Conservation (phyloP, 305 asterid species). For the Plantago coronopus region DNA sequence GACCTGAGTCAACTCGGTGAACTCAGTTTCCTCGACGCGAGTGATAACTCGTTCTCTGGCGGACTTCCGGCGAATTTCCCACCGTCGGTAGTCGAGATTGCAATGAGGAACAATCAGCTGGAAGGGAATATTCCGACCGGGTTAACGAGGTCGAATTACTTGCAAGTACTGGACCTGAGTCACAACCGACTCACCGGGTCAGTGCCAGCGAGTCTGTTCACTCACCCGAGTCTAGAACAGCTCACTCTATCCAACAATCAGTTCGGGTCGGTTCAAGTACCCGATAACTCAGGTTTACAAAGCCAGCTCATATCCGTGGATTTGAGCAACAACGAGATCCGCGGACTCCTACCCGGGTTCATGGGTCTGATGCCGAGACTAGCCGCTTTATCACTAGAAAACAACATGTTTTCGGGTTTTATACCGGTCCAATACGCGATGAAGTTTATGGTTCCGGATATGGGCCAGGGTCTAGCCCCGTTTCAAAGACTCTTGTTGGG, state of each 20-base stretch:
- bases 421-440: slow-evolving; percentile 51
- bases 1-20: slow-evolving; percentile 42
- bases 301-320: slow-evolving; percentile 69
- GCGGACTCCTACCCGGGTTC: slow-evolving; percentile 72
- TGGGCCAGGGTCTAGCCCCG: slow-evolving; percentile 42
- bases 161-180: slow-evolving; percentile 76
- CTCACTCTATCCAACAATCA: slow-evolving; percentile 55
- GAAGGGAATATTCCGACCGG: slow-evolving; percentile 45
- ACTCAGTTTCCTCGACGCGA: slow-evolving; percentile 57
- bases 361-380: slow-evolving; percentile 65
- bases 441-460: slow-evolving; percentile 41
- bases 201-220: slow-evolving; percentile 58
- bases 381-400: slow-evolving; percentile 59
- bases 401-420: slow-evolving; percentile 57
- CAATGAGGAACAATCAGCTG: slow-evolving; percentile 52
- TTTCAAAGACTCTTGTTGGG: slow-evolving; percentile 71
- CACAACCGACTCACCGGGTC: slow-evolving; percentile 62
- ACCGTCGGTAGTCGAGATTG: slow-evolving; percentile 40
- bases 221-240: slow-evolving; percentile 69
- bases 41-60: slow-evolving; percentile 71
- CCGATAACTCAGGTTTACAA: slow-evolving; percentile 33
- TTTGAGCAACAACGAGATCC: slow-evolving; percentile 54
- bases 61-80: slow-evolving; percentile 51
- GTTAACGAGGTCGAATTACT: slow-evolving; percentile 6
- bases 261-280: slow-evolving; percentile 47